Conservation (phyloP, 2,329 filamentous ascomycete genomes). For the Gyromitra esculenta region DNA sequence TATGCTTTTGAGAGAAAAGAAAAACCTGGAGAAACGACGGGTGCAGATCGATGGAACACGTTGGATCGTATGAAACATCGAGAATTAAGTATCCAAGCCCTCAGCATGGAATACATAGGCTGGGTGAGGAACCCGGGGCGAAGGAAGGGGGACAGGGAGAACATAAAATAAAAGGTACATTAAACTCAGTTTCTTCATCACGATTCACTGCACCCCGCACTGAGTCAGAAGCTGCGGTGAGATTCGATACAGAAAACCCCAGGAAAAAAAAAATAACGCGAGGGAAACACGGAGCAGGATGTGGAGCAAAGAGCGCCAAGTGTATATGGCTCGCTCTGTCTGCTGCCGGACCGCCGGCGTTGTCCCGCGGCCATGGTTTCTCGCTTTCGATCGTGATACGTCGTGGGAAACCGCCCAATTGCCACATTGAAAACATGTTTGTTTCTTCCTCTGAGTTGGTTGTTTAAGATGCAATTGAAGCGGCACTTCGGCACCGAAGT, state of each 20-base stretch:
- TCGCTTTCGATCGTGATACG: slow-evolving; percentile 36
- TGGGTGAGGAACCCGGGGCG: background rate
- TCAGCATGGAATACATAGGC: slow-evolving; percentile 4
- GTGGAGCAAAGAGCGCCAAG: background rate
- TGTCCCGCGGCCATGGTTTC: slow-evolving; percentile 37
- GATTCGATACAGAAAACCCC: background rate
- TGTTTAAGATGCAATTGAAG: background rate
- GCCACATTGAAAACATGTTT: slow-evolving; percentile 28
- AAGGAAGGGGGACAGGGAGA: background rate
- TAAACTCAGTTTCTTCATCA: slow-evolving; percentile 32
- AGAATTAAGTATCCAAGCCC: slow-evolving; percentile 28
- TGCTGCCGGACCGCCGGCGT: slow-evolving; percentile 17
- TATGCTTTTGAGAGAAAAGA: slow-evolving; percentile 29
- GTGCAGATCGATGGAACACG: slow-evolving; percentile 43
- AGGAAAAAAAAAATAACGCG: background rate
- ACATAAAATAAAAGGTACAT: background rate
- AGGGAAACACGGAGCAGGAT: slow-evolving; percentile 8
- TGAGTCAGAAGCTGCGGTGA: slow-evolving; percentile 21
- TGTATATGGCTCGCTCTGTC: background rate
- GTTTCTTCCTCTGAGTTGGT: slow-evolving; percentile 1
- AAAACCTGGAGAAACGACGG: slow-evolving; percentile 21
- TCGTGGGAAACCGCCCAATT: slow-evolving; percentile 17
- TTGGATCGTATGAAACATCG: slow-evolving; percentile 36
- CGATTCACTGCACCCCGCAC: slow-evolving; percentile 35
- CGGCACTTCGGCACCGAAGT: slow-evolving; percentile 16